phyloP scores from a whole-genome alignment of 2,329 filamentous ascomycete genomes.

The Didymella pomorum region DNA sequence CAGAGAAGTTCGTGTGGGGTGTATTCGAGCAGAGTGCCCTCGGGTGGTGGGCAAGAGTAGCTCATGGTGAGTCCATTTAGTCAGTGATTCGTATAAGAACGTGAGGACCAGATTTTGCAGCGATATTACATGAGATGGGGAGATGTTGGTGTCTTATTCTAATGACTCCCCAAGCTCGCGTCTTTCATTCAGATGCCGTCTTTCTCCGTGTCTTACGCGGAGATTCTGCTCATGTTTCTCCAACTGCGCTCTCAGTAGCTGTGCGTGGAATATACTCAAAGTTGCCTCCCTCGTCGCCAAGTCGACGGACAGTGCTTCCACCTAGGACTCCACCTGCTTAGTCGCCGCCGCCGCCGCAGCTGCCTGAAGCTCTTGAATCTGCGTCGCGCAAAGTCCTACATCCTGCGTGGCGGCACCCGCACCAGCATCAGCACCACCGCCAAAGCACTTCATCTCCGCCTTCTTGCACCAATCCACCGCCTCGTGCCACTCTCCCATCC shows the following conservation, averaged over 20 bases:
- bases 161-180: background rate
- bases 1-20: background rate
- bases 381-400: too few relatives aligned
- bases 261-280: background rate
- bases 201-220: background rate
- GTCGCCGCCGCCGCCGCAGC: background rate
- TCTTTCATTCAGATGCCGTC: background rate
- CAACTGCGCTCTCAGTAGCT: background rate
- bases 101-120: background rate
- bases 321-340: background rate
- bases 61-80: too few relatives aligned
- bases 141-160: background rate
- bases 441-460: background rate
- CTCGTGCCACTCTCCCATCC: slow-evolving; percentile 15
- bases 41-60: background rate
- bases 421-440: background rate
- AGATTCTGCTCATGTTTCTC: background rate
- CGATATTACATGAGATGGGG: background rate
- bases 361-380: background rate
- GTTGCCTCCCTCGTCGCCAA: too few relatives aligned
- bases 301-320: background rate
- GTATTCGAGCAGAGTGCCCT: background rate
- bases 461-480: slow-evolving; percentile 6
- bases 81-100: too few relatives aligned
- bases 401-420: background rate